Conservation (phyloP, 306 rosid genomes). For the Gastrolobium villosum region DNA sequence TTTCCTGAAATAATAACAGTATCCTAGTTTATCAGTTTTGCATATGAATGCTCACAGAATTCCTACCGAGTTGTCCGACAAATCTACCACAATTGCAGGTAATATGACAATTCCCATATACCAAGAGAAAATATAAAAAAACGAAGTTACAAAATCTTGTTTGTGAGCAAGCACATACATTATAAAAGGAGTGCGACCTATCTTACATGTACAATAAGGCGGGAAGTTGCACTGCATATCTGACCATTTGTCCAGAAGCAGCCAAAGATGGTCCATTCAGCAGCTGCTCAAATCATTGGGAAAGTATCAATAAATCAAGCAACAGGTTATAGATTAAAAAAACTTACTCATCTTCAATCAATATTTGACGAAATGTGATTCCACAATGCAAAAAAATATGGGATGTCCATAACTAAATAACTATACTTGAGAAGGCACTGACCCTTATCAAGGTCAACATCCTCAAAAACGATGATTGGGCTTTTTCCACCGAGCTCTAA, state of each 20-base stretch:
- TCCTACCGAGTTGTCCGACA: constrained; percentile 17
- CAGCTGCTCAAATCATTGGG: constrained; percentile 75
- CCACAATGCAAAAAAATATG: constrained; percentile 17
- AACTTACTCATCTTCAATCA: constrained; percentile 24
- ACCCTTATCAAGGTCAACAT: constrained; percentile 97
- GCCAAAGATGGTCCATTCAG: constrained; percentile 92
- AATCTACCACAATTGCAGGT: constrained; percentile 22
- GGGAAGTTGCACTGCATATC: constrained; percentile 99
- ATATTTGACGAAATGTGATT: background rate
- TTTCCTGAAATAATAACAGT: constrained; percentile 72
- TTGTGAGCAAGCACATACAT: constrained; percentile 8
- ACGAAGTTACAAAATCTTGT: constrained; percentile 2
- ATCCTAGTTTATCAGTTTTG: constrained; percentile 31
- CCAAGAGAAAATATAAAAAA: background rate
- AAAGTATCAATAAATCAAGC: constrained; percentile 34
- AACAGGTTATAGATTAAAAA: constrained; percentile 34
- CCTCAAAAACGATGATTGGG: constrained; percentile 92
- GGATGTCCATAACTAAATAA: constrained; percentile 29
- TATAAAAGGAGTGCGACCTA: constrained; percentile 32
- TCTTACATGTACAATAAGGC: constrained; percentile 86
- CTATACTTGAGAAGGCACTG: constrained; percentile 53
- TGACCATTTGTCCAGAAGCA: constrained; percentile 99
- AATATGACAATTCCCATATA: constrained; percentile 25
- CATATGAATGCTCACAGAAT: constrained; percentile 41
- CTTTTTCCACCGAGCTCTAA: constrained; percentile 98